phyloP scores from a whole-genome alignment of 192 early-diverging fungal genomes.

The Backusella tuberculispora region DNA sequence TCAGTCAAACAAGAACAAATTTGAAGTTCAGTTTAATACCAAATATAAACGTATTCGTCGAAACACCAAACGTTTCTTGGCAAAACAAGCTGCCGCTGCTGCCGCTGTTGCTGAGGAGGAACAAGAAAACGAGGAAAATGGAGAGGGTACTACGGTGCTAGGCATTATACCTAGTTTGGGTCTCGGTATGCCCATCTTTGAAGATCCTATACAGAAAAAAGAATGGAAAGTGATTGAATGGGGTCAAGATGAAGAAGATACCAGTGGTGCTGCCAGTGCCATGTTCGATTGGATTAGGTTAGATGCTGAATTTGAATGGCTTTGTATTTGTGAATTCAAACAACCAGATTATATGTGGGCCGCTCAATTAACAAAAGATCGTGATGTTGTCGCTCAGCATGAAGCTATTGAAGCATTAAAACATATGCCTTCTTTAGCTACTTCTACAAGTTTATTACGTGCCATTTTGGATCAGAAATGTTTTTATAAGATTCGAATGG shows the following conservation, averaged over 20 bases:
- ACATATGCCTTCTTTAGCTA: constrained; percentile 62
- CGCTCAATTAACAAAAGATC: constrained; percentile 85
- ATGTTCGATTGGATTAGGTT: constrained; percentile 97
- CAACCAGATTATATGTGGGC: constrained; percentile 97
- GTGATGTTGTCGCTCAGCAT: constrained; percentile 90
- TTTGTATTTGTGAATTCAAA: constrained; percentile 82
- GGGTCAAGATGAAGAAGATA: constrained; percentile 80
- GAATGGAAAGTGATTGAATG: constrained; percentile 79
- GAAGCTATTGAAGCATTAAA: constrained; percentile 78
- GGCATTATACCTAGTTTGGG: constrained; percentile 50
- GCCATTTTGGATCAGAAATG: constrained; percentile 77
- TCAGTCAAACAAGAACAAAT: constrained; percentile 70
- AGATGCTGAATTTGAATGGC: constrained; percentile 95
- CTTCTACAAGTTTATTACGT: constrained; percentile 75
- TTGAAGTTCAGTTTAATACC: constrained; percentile 94
- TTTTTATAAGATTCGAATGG: constrained; percentile 88
- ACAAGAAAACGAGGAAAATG: constrained; percentile 68
- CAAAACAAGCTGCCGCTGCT: constrained; percentile 71
- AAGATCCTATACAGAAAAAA: constrained; percentile 63
- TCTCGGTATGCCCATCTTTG: constrained; percentile 53
- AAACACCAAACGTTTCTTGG: constrained; percentile 74
- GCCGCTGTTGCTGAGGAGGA: constrained; percentile 64
- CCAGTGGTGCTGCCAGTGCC: constrained; percentile 52
- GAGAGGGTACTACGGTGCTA: constrained; percentile 63
- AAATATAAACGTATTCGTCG: constrained; percentile 97